Evolutionary conservation across 1,284 basidiomycete genomes (phyloP).

Genomic region (Pholiota adiposa): DNA sequence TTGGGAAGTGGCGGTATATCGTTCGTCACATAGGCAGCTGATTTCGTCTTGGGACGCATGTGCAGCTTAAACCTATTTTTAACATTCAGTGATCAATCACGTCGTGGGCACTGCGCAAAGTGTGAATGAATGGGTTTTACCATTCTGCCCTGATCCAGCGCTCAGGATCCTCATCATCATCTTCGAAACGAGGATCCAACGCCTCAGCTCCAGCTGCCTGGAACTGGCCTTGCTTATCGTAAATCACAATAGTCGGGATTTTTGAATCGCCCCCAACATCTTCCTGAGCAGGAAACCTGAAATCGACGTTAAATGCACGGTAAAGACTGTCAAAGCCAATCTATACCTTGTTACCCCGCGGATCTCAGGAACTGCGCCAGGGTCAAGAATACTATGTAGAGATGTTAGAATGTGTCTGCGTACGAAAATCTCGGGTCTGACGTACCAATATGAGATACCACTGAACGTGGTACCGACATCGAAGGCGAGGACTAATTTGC

Average conservation of each 20-base stretch:
- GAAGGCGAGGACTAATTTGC: constrained; percentile 48
- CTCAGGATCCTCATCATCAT: constrained; percentile 30
- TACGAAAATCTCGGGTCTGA: background rate
- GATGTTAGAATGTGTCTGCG: constrained; percentile 5
- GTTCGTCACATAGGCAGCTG: constrained; percentile 19
- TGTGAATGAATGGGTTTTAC: constrained; percentile 21
- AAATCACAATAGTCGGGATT: constrained; percentile 40
- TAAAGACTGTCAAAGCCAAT: background rate
- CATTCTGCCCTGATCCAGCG: constrained; percentile 37
- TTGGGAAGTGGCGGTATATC: constrained; percentile 33
- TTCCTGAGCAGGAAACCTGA: constrained; percentile 38
- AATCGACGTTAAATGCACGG: background rate
- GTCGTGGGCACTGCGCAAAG: background rate
- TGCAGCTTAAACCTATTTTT: constrained; percentile 59
- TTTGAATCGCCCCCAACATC: constrained; percentile 37
- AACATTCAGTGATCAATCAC: background rate
- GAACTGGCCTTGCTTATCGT: constrained; percentile 32
- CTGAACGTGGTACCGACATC: constrained; percentile 37
- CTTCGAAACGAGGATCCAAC: constrained; percentile 27
- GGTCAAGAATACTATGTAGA: constrained; percentile 25
- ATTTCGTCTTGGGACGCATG: constrained; percentile 44
- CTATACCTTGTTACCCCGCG: constrained; percentile 28
- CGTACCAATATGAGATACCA: constrained; percentile 19
- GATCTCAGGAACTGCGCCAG: constrained; percentile 28
- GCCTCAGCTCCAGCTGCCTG: constrained; percentile 40